Evolutionary conservation across 148 eudicot genomes (phyloP).

Genomic region (Cornus florida): DNA sequence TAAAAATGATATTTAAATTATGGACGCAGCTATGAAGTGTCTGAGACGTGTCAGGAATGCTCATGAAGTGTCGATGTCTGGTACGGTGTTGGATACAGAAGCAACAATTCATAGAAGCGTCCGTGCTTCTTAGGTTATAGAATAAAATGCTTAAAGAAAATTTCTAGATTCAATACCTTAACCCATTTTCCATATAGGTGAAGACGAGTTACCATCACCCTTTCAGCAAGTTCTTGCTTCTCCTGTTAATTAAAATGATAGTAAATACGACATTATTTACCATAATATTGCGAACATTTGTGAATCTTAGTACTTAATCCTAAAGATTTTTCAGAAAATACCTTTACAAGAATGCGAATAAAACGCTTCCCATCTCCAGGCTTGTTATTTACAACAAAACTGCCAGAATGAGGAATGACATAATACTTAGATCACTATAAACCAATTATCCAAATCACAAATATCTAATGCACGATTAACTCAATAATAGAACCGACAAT

Average conservation of each 20-base stretch:
- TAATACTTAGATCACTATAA: neutral
- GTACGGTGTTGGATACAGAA: too few relatives aligned
- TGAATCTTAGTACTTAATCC: neutral
- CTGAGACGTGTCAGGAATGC: too few relatives aligned
- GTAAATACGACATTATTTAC: neutral
- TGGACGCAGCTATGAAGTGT: too few relatives aligned
- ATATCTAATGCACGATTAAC: neutral
- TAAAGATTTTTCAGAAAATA: slow-evolving; percentile 1
- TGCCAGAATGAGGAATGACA: slow-evolving; percentile 23
- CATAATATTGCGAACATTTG: neutral
- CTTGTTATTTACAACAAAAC: slow-evolving; percentile 69
- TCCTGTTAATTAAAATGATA: slow-evolving; percentile 46
- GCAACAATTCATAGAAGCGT: neutral
- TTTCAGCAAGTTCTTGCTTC: slow-evolving; percentile 83
- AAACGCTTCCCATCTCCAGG: slow-evolving; percentile 77
- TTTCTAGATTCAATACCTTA: slow-evolving; percentile 47
- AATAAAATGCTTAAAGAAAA: neutral
- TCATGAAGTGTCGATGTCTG: too few relatives aligned
- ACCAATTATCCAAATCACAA: neutral
- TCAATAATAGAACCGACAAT: neutral
- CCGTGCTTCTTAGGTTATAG: too few relatives aligned
- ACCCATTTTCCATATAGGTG: slow-evolving; percentile 92
- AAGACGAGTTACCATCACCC: slow-evolving; percentile 93
- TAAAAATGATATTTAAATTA: too few relatives aligned
- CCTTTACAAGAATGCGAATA: slow-evolving; percentile 79